Percentiles rank a stretch among this genome's conserved stretches.
phyloP scores from a whole-genome alignment of 2,329 filamentous ascomycete species.

The Furcasterigmium furcatum region DNA sequence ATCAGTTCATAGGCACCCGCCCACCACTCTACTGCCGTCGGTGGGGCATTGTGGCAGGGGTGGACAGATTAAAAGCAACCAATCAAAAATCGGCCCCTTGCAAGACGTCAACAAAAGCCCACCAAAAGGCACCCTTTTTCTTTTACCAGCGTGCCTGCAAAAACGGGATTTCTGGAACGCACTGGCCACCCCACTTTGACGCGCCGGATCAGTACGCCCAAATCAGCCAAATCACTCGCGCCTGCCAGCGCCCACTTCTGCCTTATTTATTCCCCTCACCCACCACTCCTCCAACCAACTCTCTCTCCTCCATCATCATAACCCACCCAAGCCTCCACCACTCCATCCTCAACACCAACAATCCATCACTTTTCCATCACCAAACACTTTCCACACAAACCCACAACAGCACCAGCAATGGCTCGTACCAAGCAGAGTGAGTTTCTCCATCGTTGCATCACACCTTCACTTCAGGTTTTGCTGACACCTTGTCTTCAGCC shows the following conservation, averaged over 20 bases:
- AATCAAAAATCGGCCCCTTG: conserved; percentile 13
- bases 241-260: conserved; percentile 25
- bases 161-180: conserved; percentile 10
- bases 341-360: conserved; percentile 21
- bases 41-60: not conserved
- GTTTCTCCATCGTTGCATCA: not conserved
- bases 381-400: conserved; percentile 6
- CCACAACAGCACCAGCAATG: conserved; percentile 40
- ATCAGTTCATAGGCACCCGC: too few relatives aligned
- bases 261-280: conserved; percentile 23
- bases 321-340: conserved; percentile 26
- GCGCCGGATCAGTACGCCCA: conserved; percentile 4
- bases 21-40: too few relatives aligned
- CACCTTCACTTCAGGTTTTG: not conserved
- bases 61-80: conserved; percentile 1
- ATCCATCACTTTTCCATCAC: conserved; percentile 18
- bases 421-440: conserved; percentile 61
- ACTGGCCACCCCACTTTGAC: conserved; percentile 10
- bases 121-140: conserved; percentile 6
- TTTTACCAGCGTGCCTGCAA: conserved; percentile 6
- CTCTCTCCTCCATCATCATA: conserved; percentile 34
- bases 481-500: conserved; percentile 9
- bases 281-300: conserved; percentile 10
- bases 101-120: conserved; percentile 7
- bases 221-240: conserved; percentile 17